Evolutionary conservation across 176 grass and related monocot genomes (phyloP), one percentile per base, ranked within the genome.

Genomic region (sorghum (Sorghum bicolor)): DNA sequence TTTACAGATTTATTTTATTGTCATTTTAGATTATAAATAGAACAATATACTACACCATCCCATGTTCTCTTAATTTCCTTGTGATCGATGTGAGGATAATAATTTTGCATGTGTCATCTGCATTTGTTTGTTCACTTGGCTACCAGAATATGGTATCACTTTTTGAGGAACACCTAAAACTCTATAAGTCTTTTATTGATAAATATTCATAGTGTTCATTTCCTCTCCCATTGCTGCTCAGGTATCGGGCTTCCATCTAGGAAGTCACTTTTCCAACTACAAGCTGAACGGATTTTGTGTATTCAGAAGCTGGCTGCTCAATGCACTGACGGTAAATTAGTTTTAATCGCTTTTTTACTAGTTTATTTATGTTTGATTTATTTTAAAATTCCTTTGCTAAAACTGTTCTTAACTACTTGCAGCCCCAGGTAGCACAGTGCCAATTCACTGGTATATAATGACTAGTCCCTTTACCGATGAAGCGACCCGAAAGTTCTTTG

Each of bases 371-470:
- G 10, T 71, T 64, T 70, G 5, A 20, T 74, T 74, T 50, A 50
- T 1, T 75, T 55, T 31, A 76, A 58, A 5, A 47, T 39, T 50
- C 29, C 63, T 44, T 82, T 0, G 8, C 15, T 63, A 29, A 64
- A 12, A 70, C 53, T 76, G 30, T 44, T 28, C 15, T 82, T 24
- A 68, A 86, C 3, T 57, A 52, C 22, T 31, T 82, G 53, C 80
- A 92, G 62, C 78, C 80, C 82, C 89, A 64, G 86, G 78, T 80
- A 33, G 73, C 52, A 76, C 76, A 16, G 58, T 81, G 25, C 94
- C 88, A 68, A 94, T 97, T 28, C 91, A 86, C 25, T 97, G 91
- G 89, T 97, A 97, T 81, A 97, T 97, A 94, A 97, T 97, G 94
- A 94, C 94, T 70, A 97, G 94, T 66, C 94, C 94, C 48, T 97